Conservation (phyloP, 306 rosid genomes). For the Ammopiptanthus mongolicus region DNA sequence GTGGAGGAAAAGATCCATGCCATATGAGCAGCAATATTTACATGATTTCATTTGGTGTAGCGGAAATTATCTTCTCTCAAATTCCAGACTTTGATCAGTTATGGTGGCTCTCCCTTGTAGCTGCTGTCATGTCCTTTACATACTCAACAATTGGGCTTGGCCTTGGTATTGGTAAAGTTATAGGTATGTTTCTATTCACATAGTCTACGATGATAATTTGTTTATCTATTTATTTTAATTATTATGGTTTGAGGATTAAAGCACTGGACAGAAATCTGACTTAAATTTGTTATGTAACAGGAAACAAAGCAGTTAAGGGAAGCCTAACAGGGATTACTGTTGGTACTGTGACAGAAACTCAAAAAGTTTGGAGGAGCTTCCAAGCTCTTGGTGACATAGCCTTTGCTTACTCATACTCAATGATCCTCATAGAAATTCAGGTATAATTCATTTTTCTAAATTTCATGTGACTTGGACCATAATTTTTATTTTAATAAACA, state of each 20-base stretch:
- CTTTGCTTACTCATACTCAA: conserved; percentile 84
- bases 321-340: conserved; percentile 53
- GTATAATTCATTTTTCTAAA: conserved; percentile 15
- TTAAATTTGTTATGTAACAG: conserved; percentile 24
- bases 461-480: neutral
- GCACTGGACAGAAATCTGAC: neutral
- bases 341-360: conserved; percentile 53
- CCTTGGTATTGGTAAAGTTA: conserved; percentile 65
- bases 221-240: neutral
- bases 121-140: conserved; percentile 87
- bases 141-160: conserved; percentile 80
- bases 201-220: neutral
- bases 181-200: conserved; percentile 35
- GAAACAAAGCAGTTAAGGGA: conserved; percentile 41
- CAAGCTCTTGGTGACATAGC: conserved; percentile 88
- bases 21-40: conserved; percentile 61
- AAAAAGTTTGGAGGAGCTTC: conserved; percentile 71
- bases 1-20: conserved; percentile 61
- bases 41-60: conserved; percentile 73
- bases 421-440: conserved; percentile 87
- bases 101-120: conserved; percentile 88
- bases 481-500: neutral
- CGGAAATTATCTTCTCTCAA: conserved; percentile 63
- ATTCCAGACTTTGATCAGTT: conserved; percentile 73
- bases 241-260: neutral